Conservation (phyloP, 2,329 filamentous ascomycete genomes). For the Lachnellula subtilissima region DNA sequence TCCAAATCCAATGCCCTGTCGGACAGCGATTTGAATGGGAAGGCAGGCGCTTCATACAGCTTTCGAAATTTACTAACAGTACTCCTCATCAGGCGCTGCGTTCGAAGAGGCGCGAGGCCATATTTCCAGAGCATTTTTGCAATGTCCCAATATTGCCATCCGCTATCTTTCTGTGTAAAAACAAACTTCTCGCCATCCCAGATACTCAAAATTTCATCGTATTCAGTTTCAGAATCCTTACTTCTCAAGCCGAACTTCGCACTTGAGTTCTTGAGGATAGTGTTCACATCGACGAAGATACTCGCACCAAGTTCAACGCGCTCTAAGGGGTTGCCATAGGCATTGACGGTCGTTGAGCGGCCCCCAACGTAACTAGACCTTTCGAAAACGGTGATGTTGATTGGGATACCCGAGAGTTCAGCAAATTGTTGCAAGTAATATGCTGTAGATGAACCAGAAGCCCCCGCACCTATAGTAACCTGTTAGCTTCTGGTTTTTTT, state of each 20-base stretch:
- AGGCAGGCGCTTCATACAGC: constrained; percentile 76
- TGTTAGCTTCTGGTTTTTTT: background rate
- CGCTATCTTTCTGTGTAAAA: constrained; percentile 55
- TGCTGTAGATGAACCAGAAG: constrained; percentile 80
- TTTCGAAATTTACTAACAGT: constrained; percentile 69
- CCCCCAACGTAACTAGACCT: constrained; percentile 74
- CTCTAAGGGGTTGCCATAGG: constrained; percentile 59
- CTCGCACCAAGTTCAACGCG: constrained; percentile 85
- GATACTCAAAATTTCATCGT: constrained; percentile 57
- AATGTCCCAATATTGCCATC: constrained; percentile 72
- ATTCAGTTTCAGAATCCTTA: constrained; percentile 41
- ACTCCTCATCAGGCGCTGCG: constrained; percentile 65
- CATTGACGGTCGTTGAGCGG: constrained; percentile 77
- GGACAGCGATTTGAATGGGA: constrained; percentile 77
- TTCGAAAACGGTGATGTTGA: constrained; percentile 88
- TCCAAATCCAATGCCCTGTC: constrained; percentile 63
- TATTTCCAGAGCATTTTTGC: constrained; percentile 82
- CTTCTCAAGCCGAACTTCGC: constrained; percentile 63
- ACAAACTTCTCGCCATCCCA: constrained; percentile 81
- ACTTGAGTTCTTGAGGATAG: constrained; percentile 72
- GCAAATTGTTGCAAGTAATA: constrained; percentile 76
- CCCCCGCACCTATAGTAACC: constrained; percentile 66
- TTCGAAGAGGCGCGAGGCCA: constrained; percentile 69
- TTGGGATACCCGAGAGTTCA: constrained; percentile 46
- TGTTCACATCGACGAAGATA: constrained; percentile 83